Conservation (phyloP, 495 filamentous ascomycete species). For the Aspergillus campestris region DNA sequence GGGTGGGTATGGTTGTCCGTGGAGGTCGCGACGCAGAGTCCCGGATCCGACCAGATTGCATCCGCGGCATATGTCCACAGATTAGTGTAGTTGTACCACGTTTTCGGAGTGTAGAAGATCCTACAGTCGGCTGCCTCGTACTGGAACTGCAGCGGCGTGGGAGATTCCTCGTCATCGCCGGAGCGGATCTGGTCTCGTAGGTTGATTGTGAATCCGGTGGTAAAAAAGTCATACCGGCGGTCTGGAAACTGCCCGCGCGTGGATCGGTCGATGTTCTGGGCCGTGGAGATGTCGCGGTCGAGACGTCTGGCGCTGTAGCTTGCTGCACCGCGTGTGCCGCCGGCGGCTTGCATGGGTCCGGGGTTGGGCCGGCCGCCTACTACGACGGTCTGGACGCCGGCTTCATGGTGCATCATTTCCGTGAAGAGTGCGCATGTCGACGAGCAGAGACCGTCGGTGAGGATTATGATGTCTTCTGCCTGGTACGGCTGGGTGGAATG, state of each 20-base stretch:
- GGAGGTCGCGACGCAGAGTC: too few relatives aligned
- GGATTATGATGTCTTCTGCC: neutral
- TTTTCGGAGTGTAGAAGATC: constrained; percentile 15
- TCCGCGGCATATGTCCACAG: too few relatives aligned
- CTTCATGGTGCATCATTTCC: constrained; percentile 41
- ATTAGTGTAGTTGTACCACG: neutral
- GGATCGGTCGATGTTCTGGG: neutral
- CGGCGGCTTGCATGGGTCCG: constrained; percentile 50
- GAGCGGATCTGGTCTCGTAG: constrained; percentile 9
- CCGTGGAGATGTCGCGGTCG: neutral
- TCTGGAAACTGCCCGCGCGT: neutral
- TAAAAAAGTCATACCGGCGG: too few relatives aligned
- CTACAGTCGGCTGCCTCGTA: constrained; percentile 24
- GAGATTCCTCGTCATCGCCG: neutral
- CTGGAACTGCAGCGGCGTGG: constrained; percentile 16
- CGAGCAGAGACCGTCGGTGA: constrained; percentile 50
- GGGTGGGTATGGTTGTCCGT: too few relatives aligned
- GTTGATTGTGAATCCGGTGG: constrained; percentile 5
- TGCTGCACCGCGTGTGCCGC: constrained; percentile 19
- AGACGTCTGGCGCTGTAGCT: constrained; percentile 32
- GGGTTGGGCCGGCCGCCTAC: constrained; percentile 47
- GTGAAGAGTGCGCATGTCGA: constrained; percentile 51
- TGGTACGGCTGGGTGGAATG: neutral
- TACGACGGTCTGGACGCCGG: constrained; percentile 46
- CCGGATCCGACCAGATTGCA: too few relatives aligned